These are phyloP conservation scores for Kalmanozyma brasiliensis DNA, from an alignment of 1,284 basidiomycete genomes.

Conservation along the genomic window DNA sequence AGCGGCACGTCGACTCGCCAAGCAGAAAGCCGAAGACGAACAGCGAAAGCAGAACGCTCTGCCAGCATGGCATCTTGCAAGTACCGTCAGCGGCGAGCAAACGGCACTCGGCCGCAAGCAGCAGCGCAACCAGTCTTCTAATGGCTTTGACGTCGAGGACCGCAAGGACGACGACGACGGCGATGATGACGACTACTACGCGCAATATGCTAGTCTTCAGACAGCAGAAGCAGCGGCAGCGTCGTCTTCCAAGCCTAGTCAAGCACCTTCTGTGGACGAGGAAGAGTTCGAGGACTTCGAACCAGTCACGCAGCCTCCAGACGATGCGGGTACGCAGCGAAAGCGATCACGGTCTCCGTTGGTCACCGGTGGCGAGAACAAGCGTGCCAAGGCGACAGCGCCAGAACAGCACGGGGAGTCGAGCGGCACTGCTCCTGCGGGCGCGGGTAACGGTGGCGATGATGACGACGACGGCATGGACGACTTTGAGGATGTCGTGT, in stretches of 20 bases:
- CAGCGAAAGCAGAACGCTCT: constrained; percentile 83
- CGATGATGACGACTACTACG: constrained; percentile 64
- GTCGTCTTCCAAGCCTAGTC: constrained; percentile 36
- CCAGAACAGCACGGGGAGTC: constrained; percentile 2
- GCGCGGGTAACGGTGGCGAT: constrained; percentile 1
- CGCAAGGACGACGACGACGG: constrained; percentile 39
- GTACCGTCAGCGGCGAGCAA: constrained; percentile 89
- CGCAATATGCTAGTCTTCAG: constrained; percentile 58
- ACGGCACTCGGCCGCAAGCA: constrained; percentile 78
- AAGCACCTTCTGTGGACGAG: constrained; percentile 28
- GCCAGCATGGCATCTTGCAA: constrained; percentile 91
- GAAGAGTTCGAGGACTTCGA: constrained; percentile 52
- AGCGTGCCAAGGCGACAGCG: constrained; percentile 26
- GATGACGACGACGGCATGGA: constrained; percentile 57
- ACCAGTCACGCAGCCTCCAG: constrained; percentile 12
- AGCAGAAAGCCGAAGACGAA: constrained; percentile 56
- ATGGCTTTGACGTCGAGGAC: constrained; percentile 31
- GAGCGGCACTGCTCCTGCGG: not conserved
- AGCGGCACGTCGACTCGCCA: constrained; percentile 70
- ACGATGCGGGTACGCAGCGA: constrained; percentile 11
- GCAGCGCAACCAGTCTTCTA: constrained; percentile 35
- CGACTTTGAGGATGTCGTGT: constrained; percentile 64
- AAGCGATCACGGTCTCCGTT: constrained; percentile 37
- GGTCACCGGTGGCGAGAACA: constrained; percentile 21
- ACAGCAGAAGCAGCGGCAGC: constrained; percentile 45